Evolutionary conservation across 768 basidiomycete genomes (phyloP).

Genomic region (Tylopilus sp.): DNA sequence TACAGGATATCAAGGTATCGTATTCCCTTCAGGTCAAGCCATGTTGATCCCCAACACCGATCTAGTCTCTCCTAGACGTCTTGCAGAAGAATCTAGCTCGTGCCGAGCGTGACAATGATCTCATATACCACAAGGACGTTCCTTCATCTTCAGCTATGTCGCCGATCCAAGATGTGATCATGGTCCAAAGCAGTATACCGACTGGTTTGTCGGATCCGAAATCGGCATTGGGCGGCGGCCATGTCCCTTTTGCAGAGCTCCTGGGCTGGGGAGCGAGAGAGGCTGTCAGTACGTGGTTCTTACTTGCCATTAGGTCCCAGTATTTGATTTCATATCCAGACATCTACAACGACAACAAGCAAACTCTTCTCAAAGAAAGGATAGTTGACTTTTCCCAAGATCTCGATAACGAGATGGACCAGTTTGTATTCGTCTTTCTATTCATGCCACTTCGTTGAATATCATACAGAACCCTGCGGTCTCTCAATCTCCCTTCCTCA

Average conservation of each 20-base stretch:
- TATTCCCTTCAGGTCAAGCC: background rate
- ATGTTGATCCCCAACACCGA: background rate
- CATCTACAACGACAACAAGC: slow-evolving; percentile 83
- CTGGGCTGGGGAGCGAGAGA: slow-evolving; percentile 84
- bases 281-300: slow-evolving; percentile 67
- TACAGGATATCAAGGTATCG: slow-evolving; percentile 75
- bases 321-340: slow-evolving; percentile 38
- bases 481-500: slow-evolving; percentile 76
- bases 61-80: slow-evolving; percentile 71
- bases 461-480: slow-evolving; percentile 55
- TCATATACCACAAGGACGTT: slow-evolving; percentile 90
- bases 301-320: background rate
- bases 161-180: slow-evolving; percentile 56
- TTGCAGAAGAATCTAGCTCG: slow-evolving; percentile 64
- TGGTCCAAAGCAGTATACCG: slow-evolving; percentile 61
- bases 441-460: slow-evolving; percentile 3
- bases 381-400: slow-evolving; percentile 58
- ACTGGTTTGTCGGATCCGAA: slow-evolving; percentile 56
- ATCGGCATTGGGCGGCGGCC: slow-evolving; percentile 48
- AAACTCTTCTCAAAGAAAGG: slow-evolving; percentile 64
- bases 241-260: slow-evolving; percentile 68
- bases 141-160: slow-evolving; percentile 70
- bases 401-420: slow-evolving; percentile 56
- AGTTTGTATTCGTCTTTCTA: slow-evolving; percentile 41
- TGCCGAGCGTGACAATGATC: slow-evolving; percentile 88